Conservation (phyloP, 2,329 filamentous ascomycete species). For the Stromatinia cepivora region DNA sequence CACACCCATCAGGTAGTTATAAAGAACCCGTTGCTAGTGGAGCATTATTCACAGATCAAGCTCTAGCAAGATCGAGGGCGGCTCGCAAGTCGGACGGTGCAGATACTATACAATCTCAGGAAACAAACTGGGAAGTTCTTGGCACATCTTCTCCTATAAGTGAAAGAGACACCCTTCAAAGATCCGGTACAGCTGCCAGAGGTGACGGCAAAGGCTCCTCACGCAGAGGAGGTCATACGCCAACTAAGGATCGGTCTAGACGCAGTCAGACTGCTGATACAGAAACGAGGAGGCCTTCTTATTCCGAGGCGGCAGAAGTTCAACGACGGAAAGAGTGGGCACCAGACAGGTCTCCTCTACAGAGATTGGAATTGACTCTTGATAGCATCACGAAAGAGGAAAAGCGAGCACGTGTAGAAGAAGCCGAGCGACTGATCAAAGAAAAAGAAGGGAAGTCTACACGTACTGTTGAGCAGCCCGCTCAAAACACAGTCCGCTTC, state of each 20-base stretch:
- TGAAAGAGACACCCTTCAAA: conserved; percentile 10
- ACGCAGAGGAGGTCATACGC: conserved; percentile 27
- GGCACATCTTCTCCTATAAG: conserved; percentile 25
- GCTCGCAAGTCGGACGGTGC: conserved; percentile 39
- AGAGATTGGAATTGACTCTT: conserved; percentile 88
- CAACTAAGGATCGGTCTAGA: conserved; percentile 28
- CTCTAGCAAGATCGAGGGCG: conserved; percentile 37
- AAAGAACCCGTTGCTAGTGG: conserved; percentile 50
- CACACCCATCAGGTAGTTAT: conserved; percentile 57
- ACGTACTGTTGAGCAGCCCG: conserved; percentile 34
- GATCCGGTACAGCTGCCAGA: conserved; percentile 21
- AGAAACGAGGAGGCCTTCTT: conserved; percentile 43
- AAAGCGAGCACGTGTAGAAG: conserved; percentile 79
- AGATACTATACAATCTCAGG: conserved; percentile 28
- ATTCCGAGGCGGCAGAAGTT: conserved; percentile 36
- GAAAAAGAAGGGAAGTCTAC: conserved; percentile 55
- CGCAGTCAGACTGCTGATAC: conserved; percentile 27
- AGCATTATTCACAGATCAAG: conserved; percentile 39
- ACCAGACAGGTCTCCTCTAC: conserved; percentile 82
- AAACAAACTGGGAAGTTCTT: conserved; percentile 31
- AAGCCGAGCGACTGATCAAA: conserved; percentile 66
- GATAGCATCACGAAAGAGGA: conserved; percentile 95
- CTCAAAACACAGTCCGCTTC: conserved; percentile 39
- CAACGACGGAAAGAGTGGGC: conserved; percentile 62
- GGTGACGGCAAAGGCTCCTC: conserved; percentile 32